phyloP scores from a whole-genome alignment of 208 protist genomes.

The Zelonia costaricensis region DNA sequence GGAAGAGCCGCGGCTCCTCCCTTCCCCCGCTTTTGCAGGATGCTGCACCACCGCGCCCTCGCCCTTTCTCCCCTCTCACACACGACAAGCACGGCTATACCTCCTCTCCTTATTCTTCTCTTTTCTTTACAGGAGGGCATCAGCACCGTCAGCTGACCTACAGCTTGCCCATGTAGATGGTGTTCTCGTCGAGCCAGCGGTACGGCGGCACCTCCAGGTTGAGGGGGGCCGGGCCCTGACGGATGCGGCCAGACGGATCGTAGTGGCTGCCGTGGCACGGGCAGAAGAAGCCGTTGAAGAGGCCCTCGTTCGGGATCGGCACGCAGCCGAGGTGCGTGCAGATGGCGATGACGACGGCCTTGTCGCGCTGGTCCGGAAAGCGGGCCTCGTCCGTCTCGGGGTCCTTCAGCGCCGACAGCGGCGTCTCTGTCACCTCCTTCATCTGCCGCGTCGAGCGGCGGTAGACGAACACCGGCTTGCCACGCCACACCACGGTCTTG shows the following conservation, averaged over 20 bases:
- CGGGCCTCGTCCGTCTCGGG: constrained; percentile 94
- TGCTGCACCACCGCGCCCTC: no score
- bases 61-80: no score
- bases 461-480: constrained; percentile 99
- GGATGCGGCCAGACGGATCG: constrained; percentile 97
- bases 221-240: constrained; percentile 97
- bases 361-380: constrained; percentile 88
- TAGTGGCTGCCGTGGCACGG: constrained; percentile 99
- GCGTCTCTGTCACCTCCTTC: constrained; percentile 72
- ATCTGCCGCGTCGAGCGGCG: constrained; percentile 96
- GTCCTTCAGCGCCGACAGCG: constrained; percentile 93
- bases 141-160: no score
- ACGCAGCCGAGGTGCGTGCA: constrained; percentile 99
- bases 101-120: no score
- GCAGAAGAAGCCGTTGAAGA: constrained; percentile 98
- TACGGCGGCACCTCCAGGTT: constrained; percentile 99
- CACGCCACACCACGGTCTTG: constrained; percentile 97
- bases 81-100: no score
- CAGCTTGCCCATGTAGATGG: constrained; percentile 95
- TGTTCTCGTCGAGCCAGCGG: constrained; percentile 94
- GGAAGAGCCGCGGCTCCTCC: no score
- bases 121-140: no score
- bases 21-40: no score
- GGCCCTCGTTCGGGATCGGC: constrained; percentile 96
- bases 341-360: constrained; percentile 97